A percentile compares a stretch with the other conserved stretches of the same genome.
Conservation (phyloP, 2,329 filamentous ascomycete species). For the Cercospora beticola region DNA sequence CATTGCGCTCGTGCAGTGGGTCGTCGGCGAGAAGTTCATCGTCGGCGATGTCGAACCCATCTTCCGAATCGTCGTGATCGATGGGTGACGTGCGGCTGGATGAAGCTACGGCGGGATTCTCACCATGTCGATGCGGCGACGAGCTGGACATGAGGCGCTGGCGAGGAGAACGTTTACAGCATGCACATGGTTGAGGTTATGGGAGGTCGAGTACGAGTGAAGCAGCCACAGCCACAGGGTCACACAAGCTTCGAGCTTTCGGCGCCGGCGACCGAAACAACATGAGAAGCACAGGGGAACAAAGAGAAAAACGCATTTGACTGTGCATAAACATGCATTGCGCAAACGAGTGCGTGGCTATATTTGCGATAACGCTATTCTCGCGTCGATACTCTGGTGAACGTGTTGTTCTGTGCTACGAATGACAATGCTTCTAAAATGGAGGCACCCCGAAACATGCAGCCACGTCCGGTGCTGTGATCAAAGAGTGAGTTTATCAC, state of each 20-base stretch:
- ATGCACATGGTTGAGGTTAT: conserved; percentile 2
- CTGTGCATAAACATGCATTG: background rate
- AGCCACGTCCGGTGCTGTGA: background rate
- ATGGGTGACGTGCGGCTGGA: conserved; percentile 44
- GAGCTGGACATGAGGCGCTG: conserved; percentile 40
- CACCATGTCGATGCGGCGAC: conserved; percentile 33
- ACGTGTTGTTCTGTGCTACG: background rate
- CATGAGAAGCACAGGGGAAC: background rate
- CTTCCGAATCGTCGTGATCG: conserved; percentile 37
- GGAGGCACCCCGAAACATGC: background rate
- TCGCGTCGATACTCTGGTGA: background rate
- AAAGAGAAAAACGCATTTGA: background rate
- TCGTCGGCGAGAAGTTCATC: conserved; percentile 45
- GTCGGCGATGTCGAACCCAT: conserved; percentile 46
- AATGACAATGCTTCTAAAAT: background rate
- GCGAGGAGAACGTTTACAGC: background rate
- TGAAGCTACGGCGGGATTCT: conserved; percentile 45
- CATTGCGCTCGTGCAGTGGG: conserved; percentile 36
- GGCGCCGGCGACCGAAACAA: background rate
- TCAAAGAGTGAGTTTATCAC: background rate
- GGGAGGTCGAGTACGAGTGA: background rate
- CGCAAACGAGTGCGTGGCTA: background rate
- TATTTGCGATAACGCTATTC: background rate
- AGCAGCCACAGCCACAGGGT: conserved; percentile 1
- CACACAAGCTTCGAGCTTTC: conserved; percentile 6